A percentile compares a stretch with the other conserved stretches of the same genome.
phyloP scores from a whole-genome alignment of 1,284 basidiomycete genomes.

The Trichosporon sp. region DNA sequence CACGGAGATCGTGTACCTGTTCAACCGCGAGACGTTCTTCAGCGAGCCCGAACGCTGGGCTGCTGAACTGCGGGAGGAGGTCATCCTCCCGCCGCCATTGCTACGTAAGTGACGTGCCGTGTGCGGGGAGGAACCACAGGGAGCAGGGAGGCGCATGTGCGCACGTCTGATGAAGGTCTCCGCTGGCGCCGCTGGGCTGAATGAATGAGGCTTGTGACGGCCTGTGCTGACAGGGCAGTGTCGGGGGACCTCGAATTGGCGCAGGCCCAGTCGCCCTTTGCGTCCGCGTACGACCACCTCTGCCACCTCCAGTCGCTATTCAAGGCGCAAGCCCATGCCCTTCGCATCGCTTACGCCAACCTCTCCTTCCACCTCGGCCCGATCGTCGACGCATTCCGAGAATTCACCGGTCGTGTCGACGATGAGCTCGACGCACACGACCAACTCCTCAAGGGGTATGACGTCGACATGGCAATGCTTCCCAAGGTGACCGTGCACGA shows the following conservation, averaged over 20 bases:
- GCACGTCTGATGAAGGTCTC: constrained; percentile 5
- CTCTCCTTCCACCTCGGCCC: constrained; percentile 49
- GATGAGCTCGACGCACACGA: constrained; percentile 43
- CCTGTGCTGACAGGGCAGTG: constrained; percentile 24
- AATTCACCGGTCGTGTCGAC: constrained; percentile 42
- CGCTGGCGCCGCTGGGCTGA: constrained; percentile 13
- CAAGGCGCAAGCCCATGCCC: constrained; percentile 46
- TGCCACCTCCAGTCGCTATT: constrained; percentile 51
- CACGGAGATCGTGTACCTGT: constrained; percentile 41
- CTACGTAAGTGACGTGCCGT: constrained; percentile 41
- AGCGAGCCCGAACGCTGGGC: constrained; percentile 49
- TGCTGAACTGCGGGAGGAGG: constrained; percentile 43
- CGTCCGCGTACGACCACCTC: constrained; percentile 49
- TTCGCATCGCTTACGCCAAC: constrained; percentile 51
- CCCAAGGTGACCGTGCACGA: constrained; percentile 49
- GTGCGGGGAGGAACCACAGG: neutral
- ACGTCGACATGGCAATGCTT: constrained; percentile 49
- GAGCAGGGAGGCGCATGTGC: neutral
- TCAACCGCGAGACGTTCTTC: constrained; percentile 54
- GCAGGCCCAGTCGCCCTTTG: constrained; percentile 46
- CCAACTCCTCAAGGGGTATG: constrained; percentile 40
- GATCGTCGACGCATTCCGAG: constrained; percentile 43
- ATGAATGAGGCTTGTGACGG: neutral
- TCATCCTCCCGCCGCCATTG: constrained; percentile 45
- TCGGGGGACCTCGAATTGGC: constrained; percentile 28